Conservation (phyloP, 345 rosid species). For the Bruguiera gymnorhiza region DNA sequence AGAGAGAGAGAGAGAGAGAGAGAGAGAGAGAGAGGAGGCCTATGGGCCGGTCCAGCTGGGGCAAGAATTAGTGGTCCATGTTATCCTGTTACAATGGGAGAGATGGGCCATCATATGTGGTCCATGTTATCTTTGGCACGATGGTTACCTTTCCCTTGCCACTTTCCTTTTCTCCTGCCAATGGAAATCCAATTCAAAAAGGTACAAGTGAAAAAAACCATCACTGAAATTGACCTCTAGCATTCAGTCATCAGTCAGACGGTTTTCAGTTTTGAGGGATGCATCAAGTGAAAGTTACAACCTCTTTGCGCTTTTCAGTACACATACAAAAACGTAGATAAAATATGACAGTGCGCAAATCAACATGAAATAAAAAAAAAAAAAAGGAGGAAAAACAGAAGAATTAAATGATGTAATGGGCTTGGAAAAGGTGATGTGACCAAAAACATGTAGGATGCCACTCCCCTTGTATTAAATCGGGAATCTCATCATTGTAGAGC, state of each 20-base stretch:
- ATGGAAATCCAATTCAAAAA: neutral
- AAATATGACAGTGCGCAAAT: neutral
- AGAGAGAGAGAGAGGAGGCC: constrained; percentile 1
- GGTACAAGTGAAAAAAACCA: neutral
- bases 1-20: neutral
- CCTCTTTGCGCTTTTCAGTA: neutral
- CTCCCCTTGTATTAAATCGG: constrained; percentile 17
- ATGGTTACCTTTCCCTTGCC: neutral
- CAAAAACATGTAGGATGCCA: constrained; percentile 34
- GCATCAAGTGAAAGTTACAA: constrained; percentile 8
- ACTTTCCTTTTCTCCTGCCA: neutral
- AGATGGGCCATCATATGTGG: constrained; percentile 11
- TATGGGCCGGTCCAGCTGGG: neutral
- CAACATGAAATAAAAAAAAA: no score
- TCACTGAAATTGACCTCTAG: neutral
- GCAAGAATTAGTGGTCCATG: neutral
- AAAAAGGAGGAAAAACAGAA: no score
- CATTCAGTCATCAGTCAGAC: neutral
- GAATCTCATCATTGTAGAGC: constrained; percentile 36
- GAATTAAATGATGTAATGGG: constrained; percentile 28
- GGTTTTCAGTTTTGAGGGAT: neutral
- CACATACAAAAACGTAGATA: neutral
- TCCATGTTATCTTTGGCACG: neutral
- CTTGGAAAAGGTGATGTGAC: neutral
- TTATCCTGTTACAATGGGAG: neutral